A percentile compares a stretch with the other conserved stretches of the same genome.
Conservation (phyloP, 441 rosid genomes). For the Aleurites moluccanus region DNA sequence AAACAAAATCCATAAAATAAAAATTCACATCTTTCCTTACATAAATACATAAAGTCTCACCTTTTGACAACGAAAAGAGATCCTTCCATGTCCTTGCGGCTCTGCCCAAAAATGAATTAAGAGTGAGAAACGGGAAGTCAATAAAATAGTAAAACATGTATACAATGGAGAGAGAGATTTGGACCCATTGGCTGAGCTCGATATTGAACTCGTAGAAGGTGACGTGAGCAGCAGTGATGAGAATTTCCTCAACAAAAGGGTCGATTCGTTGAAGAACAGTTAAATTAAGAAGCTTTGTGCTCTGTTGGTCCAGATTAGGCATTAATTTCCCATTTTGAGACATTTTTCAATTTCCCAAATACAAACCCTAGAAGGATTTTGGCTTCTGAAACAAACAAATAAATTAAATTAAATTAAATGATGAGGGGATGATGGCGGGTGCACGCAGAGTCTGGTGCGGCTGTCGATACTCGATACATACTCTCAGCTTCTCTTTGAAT, state of each 20-base stretch:
- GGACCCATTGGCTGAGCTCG: slow-evolving; percentile 86
- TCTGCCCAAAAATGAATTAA: slow-evolving; percentile 37
- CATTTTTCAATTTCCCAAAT: slow-evolving; percentile 33
- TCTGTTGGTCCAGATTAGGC: slow-evolving; percentile 86
- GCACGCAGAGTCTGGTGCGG: neutral
- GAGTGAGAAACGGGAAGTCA: neutral
- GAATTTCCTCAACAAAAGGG: slow-evolving; percentile 83
- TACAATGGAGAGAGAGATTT: neutral
- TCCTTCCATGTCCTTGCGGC: slow-evolving; percentile 98
- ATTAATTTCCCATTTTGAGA: slow-evolving; percentile 77
- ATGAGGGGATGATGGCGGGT: neutral
- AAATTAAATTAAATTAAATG: neutral
- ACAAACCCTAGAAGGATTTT: slow-evolving; percentile 12
- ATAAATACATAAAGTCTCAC: slow-evolving; percentile 29
- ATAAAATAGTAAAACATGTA: neutral
- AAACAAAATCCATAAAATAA: neutral
- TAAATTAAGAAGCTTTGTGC: slow-evolving; percentile 83
- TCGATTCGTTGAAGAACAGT: slow-evolving; percentile 93
- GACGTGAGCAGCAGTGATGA: slow-evolving; percentile 95
- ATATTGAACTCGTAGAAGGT: slow-evolving; percentile 94
- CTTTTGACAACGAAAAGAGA: slow-evolving; percentile 94
- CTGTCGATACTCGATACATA: neutral
- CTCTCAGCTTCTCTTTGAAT: neutral
- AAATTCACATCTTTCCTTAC: neutral
- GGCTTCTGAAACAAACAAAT: neutral